These are phyloP conservation scores for Bathelium albidoporum DNA, from an alignment of 495 filamentous ascomycete genomes.

Conservation along the genomic window DNA sequence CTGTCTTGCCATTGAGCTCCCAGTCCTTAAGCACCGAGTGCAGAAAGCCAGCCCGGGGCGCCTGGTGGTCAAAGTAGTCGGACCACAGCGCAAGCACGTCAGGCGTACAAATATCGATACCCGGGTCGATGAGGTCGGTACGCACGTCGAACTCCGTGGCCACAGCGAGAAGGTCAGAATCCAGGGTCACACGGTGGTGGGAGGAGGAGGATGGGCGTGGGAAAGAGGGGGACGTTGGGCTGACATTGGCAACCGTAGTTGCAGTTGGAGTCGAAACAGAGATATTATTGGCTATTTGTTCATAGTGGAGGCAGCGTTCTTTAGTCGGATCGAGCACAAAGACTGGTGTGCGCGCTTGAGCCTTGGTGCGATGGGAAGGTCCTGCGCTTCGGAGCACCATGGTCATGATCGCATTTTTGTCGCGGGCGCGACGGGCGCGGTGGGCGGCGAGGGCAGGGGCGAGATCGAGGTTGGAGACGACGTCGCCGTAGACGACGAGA, in stretches of 20 bases:
- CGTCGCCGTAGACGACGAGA: constrained; percentile 81
- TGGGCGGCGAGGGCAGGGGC: constrained; percentile 70
- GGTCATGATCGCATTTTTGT: constrained; percentile 98
- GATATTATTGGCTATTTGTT: constrained; percentile 45
- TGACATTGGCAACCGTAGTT: not conserved
- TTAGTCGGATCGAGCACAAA: constrained; percentile 77
- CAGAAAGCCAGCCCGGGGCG: constrained; percentile 77
- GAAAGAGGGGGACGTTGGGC: constrained; percentile 4
- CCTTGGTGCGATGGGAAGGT: constrained; percentile 61
- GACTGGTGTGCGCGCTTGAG: constrained; percentile 60
- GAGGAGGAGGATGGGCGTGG: not conserved
- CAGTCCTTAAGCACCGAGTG: constrained; percentile 90
- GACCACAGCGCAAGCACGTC: constrained; percentile 92
- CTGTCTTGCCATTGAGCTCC: constrained; percentile 90
- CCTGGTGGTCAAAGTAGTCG: constrained; percentile 93
- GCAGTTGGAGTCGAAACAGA: no score
- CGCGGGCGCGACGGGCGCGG: constrained; percentile 64
- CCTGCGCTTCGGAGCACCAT: constrained; percentile 79
- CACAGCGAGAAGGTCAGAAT: constrained; percentile 56
- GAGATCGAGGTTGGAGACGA: constrained; percentile 83
- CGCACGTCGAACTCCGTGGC: constrained; percentile 67
- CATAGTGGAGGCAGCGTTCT: constrained; percentile 84
- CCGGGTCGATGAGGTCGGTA: constrained; percentile 83
- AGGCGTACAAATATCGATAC: constrained; percentile 94
- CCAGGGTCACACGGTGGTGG: constrained; percentile 45